phyloP scores from a whole-genome alignment of 305 asterid genomes.

The Nicotiana rustica region DNA sequence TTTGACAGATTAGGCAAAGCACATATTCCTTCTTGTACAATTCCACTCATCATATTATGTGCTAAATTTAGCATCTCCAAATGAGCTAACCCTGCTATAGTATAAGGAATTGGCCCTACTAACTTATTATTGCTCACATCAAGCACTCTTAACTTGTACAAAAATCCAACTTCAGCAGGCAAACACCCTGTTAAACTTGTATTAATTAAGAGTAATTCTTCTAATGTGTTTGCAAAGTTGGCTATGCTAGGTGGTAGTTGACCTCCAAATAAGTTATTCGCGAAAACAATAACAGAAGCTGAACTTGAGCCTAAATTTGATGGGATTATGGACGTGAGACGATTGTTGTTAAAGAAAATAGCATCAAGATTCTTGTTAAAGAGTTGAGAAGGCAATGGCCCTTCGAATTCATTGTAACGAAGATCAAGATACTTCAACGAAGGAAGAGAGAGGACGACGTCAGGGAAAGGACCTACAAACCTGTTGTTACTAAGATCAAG shows the following conservation, averaged over 20 bases:
- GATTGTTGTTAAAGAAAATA: conserved; percentile 66
- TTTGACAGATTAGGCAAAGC: conserved; percentile 60
- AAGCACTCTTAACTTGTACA: conserved; percentile 57
- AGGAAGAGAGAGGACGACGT: conserved; percentile 63
- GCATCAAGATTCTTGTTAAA: conserved; percentile 64
- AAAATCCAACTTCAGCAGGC: conserved; percentile 63
- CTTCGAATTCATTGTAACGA: conserved; percentile 79
- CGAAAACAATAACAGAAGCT: conserved; percentile 73
- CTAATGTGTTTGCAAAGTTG: conserved; percentile 58
- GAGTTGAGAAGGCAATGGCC: conserved; percentile 62
- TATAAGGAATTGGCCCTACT: conserved; percentile 62
- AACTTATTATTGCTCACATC: conserved; percentile 66
- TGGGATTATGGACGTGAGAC: conserved; percentile 58
- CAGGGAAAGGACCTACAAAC: conserved; percentile 81
- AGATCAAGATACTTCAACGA: conserved; percentile 61
- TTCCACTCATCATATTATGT: conserved; percentile 63
- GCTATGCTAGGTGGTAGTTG: conserved; percentile 67
- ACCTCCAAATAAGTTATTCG: conserved; percentile 67
- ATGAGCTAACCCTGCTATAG: conserved; percentile 57
- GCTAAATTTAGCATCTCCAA: conserved; percentile 60
- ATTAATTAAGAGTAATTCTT: conserved; percentile 63
- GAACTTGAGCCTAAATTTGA: conserved; percentile 54
- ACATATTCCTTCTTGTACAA: conserved; percentile 64
- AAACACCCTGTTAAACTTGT: conserved; percentile 64
- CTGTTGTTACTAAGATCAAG: conserved; percentile 81